Evolutionary conservation across 2,329 filamentous ascomycete species (phyloP), one percentile per base, ranked within the genome.

Genomic region (Cladosporium sp.): DNA sequence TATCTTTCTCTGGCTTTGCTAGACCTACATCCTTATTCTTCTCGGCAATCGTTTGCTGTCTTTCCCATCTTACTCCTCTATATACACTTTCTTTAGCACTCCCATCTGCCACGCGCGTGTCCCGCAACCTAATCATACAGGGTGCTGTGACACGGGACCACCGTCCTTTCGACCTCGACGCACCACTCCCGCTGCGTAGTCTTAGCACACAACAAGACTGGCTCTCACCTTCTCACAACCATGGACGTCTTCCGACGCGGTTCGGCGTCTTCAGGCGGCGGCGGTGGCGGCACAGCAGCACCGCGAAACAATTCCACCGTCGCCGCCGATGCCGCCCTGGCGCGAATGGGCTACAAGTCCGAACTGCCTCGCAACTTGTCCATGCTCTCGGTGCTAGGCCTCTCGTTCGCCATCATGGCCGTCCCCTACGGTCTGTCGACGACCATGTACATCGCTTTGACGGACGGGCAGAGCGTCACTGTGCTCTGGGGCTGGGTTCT

Each of bases 361-460:
- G 84, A 87, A 63, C 64, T 88, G 38, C 83, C 84, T 13, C 75
- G 84, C 53, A 83, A 80, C 58, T 65, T 88, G 56, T 82, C 79
- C 64, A 87, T 87, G 83, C 67, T 87, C 61, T 84, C 80, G 61
- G 80, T 88, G 22, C 71, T 88, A 39, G 85, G 85, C 44, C 61
- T 84, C 68, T 86, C 83, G 39, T 88, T 88, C 63, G 85, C 84
- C 45, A 88, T 89, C 66, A 88, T 88, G 83, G 84, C 84, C 9
- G 83, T 83, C 9, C 83, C 83, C 1, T 86, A 83, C 58, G 84
- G 84, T 30, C 73, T 87, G 32, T 80, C 76, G 24, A 87, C 85
- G 13, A 88, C 84, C 1, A 73, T 88, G 55, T 83, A 80, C 68
- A 84, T 86, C 63, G 82, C 81, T 18, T 73, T 88, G 22, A 78